Evolutionary conservation across 1,284 basidiomycete species (phyloP).

Genomic region (Ustilago hordei): DNA sequence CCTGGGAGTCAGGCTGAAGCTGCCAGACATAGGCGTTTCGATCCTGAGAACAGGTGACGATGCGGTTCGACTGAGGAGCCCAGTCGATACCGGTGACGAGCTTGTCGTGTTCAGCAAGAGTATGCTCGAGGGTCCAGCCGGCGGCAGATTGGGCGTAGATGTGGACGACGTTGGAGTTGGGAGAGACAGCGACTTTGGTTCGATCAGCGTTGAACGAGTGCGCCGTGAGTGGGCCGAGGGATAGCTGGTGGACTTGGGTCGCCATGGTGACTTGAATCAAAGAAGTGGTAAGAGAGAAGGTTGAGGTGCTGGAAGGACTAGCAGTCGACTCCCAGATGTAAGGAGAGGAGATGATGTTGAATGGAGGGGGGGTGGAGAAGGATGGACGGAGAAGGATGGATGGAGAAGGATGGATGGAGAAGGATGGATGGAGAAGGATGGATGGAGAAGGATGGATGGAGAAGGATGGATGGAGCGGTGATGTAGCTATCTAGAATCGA

Average conservation of each 20-base stretch:
- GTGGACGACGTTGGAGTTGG: constrained; percentile 89
- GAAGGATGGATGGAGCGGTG: not conserved
- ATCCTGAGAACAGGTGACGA: constrained; percentile 98
- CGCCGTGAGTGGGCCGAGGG: constrained; percentile 85
- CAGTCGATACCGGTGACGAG: constrained; percentile 98
- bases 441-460: not conserved
- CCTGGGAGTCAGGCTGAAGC: constrained; percentile 79
- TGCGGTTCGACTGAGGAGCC: constrained; percentile 94
- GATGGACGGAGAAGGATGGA: too few species aligned
- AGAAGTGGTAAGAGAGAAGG: not conserved
- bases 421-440: too few species aligned
- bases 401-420: not conserved
- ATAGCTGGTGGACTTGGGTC: constrained; percentile 74
- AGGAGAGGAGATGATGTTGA: not conserved
- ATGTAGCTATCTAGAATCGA: not conserved
- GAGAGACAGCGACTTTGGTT: constrained; percentile 86
- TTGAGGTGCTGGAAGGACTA: constrained; percentile 49
- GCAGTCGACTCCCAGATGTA: constrained; percentile 55
- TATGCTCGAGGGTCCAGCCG: constrained; percentile 81
- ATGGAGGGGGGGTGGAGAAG: not conserved
- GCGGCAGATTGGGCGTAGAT: constrained; percentile 74
- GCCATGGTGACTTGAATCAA: constrained; percentile 38
- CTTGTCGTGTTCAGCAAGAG: constrained; percentile 96
- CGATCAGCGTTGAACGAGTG: constrained; percentile 94
- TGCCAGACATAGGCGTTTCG: constrained; percentile 99